phyloP scores from a whole-genome alignment of 139 green algal genomes.

The Mesotaenium endlicherianum region DNA sequence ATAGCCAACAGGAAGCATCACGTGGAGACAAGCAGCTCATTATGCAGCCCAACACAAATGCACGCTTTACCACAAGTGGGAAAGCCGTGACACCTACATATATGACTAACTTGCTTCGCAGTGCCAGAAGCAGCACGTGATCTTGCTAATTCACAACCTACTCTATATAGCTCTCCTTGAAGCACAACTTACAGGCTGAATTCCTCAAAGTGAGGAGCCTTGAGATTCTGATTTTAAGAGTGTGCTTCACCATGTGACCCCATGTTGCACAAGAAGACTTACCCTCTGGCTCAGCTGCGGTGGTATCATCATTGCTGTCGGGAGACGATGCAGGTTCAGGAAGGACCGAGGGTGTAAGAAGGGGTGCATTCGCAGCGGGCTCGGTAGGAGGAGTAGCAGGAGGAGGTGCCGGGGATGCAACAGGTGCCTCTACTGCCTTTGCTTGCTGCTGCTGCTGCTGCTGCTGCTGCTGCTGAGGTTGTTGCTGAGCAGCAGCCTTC shows the following conservation, averaged over 20 bases:
- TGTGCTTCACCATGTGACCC: not conserved
- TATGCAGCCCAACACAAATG: not conserved
- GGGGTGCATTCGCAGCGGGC: not conserved
- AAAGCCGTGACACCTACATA: not conserved
- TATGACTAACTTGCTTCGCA: not conserved
- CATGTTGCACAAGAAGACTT: not conserved
- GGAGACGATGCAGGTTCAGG: not conserved
- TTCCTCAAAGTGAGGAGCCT: not conserved
- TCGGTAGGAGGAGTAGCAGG: not conserved
- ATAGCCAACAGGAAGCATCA: too few relatives aligned
- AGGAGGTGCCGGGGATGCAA: not conserved
- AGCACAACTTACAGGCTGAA: not conserved
- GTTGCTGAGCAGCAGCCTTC: not conserved
- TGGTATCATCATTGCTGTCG: not conserved
- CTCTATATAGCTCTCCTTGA: not conserved
- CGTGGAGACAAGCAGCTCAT: not conserved
- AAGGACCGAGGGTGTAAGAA: too few relatives aligned
- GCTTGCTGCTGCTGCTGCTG: not conserved
- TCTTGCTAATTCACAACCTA: too few relatives aligned
- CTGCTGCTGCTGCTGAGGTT: not conserved
- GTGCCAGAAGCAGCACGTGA: too few relatives aligned
- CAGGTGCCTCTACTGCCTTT: not conserved
- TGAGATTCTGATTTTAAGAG: not conserved
- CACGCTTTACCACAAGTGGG: not conserved
- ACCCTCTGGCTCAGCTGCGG: conserved; percentile 12